These are phyloP conservation scores for Phtheirospermum japonicum DNA, from an alignment of 257 asterid species.

Conservation along the genomic window DNA sequence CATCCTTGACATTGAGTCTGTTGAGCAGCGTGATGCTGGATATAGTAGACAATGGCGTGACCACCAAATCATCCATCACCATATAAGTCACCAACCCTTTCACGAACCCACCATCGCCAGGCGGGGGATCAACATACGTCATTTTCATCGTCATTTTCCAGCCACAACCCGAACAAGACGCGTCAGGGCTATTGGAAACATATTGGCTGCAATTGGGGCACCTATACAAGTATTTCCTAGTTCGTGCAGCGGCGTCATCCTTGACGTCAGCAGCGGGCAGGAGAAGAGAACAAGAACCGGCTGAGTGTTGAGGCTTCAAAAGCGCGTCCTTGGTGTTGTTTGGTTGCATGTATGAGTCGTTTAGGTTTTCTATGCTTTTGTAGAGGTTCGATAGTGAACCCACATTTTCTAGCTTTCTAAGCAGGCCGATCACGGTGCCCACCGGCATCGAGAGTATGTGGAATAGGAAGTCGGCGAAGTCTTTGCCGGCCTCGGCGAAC, in stretches of 20 bases:
- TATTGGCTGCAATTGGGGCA: too few species aligned
- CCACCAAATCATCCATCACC: conserved; percentile 39
- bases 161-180: too few species aligned
- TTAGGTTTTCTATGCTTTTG: conserved; percentile 30
- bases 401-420: conserved; percentile 7
- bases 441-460: conserved; percentile 29
- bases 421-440: conserved; percentile 18
- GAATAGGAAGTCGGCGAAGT: conserved; percentile 38
- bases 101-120: conserved; percentile 28
- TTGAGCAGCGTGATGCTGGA: conserved; percentile 30
- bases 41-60: conserved; percentile 32
- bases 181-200: too few species aligned
- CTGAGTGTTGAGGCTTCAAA: conserved; percentile 30
- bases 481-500: conserved; percentile 38
- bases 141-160: too few species aligned
- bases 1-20: conserved; percentile 28
- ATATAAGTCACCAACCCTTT: conserved; percentile 32
- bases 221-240: too few species aligned
- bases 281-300: too few species aligned
- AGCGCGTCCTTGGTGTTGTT: conserved; percentile 22
- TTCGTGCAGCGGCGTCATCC: too few species aligned
- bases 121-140: too few species aligned
- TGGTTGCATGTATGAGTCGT: conserved; percentile 23
- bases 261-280: too few species aligned
- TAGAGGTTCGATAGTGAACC: conserved; percentile 28